Evolutionary conservation across 495 filamentous ascomycete genomes (phyloP).

Genomic region (Penicillium longicatenatum): DNA sequence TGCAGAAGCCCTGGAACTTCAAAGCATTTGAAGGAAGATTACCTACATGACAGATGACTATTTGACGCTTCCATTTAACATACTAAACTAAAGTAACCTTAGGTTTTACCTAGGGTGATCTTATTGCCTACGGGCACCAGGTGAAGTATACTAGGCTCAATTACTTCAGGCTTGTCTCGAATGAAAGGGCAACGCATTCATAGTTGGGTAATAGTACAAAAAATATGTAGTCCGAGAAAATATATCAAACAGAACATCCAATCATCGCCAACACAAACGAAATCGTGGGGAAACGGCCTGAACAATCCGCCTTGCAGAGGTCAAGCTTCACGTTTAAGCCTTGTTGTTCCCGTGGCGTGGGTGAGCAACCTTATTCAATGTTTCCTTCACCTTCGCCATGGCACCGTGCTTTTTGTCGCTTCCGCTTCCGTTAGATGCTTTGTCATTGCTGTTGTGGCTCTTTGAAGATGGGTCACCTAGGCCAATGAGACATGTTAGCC

Average conservation of each 20-base stretch:
- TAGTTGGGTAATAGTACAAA: not conserved
- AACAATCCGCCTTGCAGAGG: not conserved
- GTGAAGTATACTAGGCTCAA: no score
- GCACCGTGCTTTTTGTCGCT: slow-evolving; percentile 20
- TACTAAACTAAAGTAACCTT: no score
- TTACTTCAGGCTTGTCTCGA: no score
- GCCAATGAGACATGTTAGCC: not conserved
- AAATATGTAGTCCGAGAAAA: not conserved
- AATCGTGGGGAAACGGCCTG: not conserved
- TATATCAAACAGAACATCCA: not conserved
- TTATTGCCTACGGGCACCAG: no score
- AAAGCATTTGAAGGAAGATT: no score
- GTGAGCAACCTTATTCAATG: slow-evolving; percentile 32
- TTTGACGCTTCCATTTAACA: no score
- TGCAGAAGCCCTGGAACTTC: no score
- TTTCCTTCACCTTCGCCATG: slow-evolving; percentile 37
- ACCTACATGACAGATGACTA: no score
- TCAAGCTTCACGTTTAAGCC: not conserved
- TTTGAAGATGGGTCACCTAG: slow-evolving; percentile 5
- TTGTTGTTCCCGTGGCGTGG: slow-evolving; percentile 4
- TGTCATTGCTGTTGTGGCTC: slow-evolving; percentile 8
- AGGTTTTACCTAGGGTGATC: no score
- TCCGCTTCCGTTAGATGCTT: slow-evolving; percentile 3
- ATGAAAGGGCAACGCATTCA: not conserved
- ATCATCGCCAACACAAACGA: not conserved